phyloP scores from a whole-genome alignment of 306 rosid genomes.

The Medicago truncatula region DNA sequence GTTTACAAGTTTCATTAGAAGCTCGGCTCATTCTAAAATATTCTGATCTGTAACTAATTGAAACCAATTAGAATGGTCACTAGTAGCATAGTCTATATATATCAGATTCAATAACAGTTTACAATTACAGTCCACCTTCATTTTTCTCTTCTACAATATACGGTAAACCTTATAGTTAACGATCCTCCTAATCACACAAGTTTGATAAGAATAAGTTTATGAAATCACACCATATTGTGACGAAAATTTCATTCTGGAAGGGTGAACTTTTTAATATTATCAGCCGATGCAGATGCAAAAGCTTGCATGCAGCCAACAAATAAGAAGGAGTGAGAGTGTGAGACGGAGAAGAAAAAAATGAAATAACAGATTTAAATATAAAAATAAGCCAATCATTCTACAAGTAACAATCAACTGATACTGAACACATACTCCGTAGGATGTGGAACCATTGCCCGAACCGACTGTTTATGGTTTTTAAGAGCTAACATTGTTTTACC shows the following conservation, averaged over 20 bases:
- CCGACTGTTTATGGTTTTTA: constrained; percentile 95
- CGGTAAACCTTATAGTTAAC: background rate
- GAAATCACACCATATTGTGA: constrained; percentile 97
- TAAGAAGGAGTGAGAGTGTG: constrained; percentile 29
- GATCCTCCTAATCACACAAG: constrained; percentile 17
- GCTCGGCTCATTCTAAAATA: too few species aligned
- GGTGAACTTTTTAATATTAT: constrained; percentile 90
- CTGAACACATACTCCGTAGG: constrained; percentile 81
- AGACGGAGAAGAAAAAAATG: constrained; percentile 30
- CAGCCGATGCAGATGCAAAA: constrained; percentile 99
- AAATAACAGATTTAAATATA: constrained; percentile 3
- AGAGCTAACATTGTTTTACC: constrained; percentile 91
- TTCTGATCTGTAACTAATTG: too few species aligned
- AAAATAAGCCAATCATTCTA: constrained; percentile 12
- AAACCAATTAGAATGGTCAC: too few species aligned
- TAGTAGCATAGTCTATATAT: too few species aligned
- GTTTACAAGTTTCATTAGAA: too few species aligned
- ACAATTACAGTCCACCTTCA: background rate
- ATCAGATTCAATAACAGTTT: too few species aligned
- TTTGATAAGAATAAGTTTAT: constrained; percentile 10
- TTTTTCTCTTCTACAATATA: background rate
- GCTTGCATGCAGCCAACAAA: constrained; percentile 59
- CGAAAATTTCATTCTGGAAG: constrained; percentile 89
- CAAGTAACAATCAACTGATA: constrained; percentile 20
- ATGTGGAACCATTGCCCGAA: constrained; percentile 91